These are phyloP conservation scores for Alternaria rosae DNA, from an alignment of 2,329 filamentous ascomycete species.

Conservation along the genomic window DNA sequence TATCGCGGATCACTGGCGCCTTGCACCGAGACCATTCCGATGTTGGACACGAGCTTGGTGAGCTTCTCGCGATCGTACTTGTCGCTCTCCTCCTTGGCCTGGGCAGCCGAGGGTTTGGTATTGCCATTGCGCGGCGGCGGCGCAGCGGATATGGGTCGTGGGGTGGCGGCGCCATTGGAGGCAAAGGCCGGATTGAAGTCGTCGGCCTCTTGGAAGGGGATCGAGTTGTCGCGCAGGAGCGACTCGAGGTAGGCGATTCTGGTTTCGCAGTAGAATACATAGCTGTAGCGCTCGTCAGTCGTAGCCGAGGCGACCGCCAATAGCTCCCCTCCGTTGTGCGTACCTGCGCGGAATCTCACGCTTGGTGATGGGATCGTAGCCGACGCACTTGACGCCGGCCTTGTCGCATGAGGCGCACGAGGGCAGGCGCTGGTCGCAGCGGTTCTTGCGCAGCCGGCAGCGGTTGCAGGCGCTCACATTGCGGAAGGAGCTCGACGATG, in stretches of 20 bases:
- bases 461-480: conserved; percentile 87
- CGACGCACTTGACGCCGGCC: conserved; percentile 88
- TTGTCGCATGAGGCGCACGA: conserved; percentile 93
- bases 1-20: conserved; percentile 81
- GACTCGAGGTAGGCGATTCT: conserved; percentile 83
- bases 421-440: conserved; percentile 91
- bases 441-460: conserved; percentile 89
- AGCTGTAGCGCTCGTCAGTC: conserved; percentile 59
- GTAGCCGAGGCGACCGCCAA: conserved; percentile 5
- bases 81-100: conserved; percentile 51
- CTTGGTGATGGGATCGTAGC: conserved; percentile 96
- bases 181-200: conserved; percentile 62
- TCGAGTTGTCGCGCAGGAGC: conserved; percentile 71
- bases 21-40: conserved; percentile 79
- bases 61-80: conserved; percentile 67
- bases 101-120: conserved; percentile 21
- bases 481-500: conserved; percentile 50
- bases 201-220: conserved; percentile 74
- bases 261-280: conserved; percentile 94
- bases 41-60: conserved; percentile 72
- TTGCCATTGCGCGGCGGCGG: conserved; percentile 34
- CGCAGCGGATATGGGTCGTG: conserved; percentile 13
- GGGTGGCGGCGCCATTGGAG: conserved; percentile 40
- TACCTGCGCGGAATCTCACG: conserved; percentile 84
- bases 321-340: conserved; percentile 1